phyloP scores from a whole-genome alignment of 208 protist species.

The Phytomonas sp. region DNA sequence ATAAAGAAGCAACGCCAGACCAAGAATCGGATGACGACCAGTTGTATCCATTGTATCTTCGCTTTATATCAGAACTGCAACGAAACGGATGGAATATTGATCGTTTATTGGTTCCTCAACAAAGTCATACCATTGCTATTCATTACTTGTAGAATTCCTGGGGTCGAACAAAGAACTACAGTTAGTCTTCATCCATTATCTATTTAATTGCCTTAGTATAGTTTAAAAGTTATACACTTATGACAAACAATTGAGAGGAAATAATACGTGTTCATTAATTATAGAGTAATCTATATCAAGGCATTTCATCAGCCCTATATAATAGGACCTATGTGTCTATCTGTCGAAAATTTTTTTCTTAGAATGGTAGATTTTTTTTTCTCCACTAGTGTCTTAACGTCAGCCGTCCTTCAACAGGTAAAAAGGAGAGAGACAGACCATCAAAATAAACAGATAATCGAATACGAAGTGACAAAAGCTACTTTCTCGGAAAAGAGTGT shows the following conservation, averaged over 20 bases:
- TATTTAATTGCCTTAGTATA: not conserved
- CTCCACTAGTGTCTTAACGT: not conserved
- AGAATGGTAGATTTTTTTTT: not conserved
- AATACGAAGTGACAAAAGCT: not conserved
- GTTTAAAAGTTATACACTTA: not conserved
- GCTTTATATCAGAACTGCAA: constrained; percentile 26
- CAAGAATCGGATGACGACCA: constrained; percentile 8
- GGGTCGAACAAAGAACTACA: not conserved
- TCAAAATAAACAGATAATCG: not conserved
- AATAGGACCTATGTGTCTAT: not conserved
- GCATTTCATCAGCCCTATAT: not conserved
- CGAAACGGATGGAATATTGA: constrained; percentile 32
- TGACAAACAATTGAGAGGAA: not conserved
- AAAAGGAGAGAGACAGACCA: not conserved
- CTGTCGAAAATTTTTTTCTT: not conserved
- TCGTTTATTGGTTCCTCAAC: constrained; percentile 23
- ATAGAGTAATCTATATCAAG: not conserved
- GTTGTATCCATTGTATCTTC: constrained; percentile 22
- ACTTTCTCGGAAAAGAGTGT: not conserved
- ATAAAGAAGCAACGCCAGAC: not conserved
- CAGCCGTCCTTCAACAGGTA: not conserved
- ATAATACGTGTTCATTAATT: not conserved
- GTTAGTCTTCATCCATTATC: not conserved
- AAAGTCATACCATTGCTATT: constrained; percentile 33
- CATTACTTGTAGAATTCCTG: constrained; percentile 22